Evolutionary conservation across 805 yeast genomes (phyloP).

Genomic region (Candida ulmi): DNA sequence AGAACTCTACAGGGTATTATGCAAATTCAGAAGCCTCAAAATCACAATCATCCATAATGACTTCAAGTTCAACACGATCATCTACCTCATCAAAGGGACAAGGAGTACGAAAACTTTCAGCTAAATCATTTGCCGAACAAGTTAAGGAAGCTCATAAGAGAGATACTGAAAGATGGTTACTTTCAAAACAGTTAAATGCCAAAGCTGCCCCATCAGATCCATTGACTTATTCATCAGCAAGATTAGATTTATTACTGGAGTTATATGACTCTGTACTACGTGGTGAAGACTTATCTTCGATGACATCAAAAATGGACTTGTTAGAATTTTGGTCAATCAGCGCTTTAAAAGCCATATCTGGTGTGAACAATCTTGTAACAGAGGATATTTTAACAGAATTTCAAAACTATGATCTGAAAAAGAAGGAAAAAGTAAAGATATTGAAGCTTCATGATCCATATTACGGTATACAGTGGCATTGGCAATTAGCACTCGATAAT

Average conservation of each 20-base stretch:
- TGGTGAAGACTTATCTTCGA: constrained; percentile 1
- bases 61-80: too few species aligned
- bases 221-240: constrained; percentile 8
- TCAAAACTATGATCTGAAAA: constrained; percentile 15
- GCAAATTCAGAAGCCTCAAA: background rate
- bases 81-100: background rate
- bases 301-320: constrained; percentile 8
- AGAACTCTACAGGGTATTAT: too few species aligned
- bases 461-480: constrained; percentile 18
- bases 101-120: too few species aligned
- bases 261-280: constrained; percentile 13
- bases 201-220: constrained; percentile 11
- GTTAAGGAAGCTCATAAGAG: constrained; percentile 12
- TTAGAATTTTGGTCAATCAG: constrained; percentile 17
- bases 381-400: constrained; percentile 14
- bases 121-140: constrained; percentile 5
- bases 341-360: constrained; percentile 18
- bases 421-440: constrained; percentile 10
- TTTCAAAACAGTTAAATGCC: constrained; percentile 7
- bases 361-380: constrained; percentile 9
- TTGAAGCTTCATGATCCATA: constrained; percentile 9
- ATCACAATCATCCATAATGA: background rate
- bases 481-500: constrained; percentile 23
- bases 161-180: constrained; percentile 16
- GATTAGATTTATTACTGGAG: constrained; percentile 15